Evolutionary conservation across 257 asterid species (phyloP), one percentile per base, ranked within the genome.

Genomic region (Salvia miltiorrhiza): DNA sequence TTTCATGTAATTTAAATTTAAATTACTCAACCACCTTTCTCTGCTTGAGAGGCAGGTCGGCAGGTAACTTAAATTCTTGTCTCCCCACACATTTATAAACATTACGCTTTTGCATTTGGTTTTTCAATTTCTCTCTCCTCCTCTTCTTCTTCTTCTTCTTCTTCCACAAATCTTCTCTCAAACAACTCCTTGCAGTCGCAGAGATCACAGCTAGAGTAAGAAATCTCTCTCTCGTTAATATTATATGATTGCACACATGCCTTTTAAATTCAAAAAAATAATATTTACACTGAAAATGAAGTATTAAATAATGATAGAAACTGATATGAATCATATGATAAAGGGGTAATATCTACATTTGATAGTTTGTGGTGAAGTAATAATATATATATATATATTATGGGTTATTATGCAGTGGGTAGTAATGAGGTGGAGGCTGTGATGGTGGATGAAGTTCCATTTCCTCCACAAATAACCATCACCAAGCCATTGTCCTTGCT

Each of bases 361-460:
- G 5, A 13, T 40, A 9, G 13, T 43, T 4, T 43, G 16, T 43
- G n/a, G 35, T 30, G 35, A 30, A 44, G 14, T 52, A 23, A 50
- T 40, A 21, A n/a, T n/a, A n/a, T n/a, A n/a, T n/a, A n/a, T n/a
- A n/a, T n/a, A n/a, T n/a, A 41, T 13, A 3, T 14, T 6, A 4
- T 23, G n/a, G 39, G 39, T 41, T 23, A 23, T 63, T 39, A 44
- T 63, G 68, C 75, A 70, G 75, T 69, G 74, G 60, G 57, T 10
- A 49, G 52, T 47, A 16, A 16, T 53, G 37, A 28, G 57, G 63
- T 45, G 48, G 67, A 70, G 41, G 32, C 16, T 23, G 70, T 48
- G 35, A 62, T 50, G 70, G 76, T 61, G 63, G 76, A 62, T 8
- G 70, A 40, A 2, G 56, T 71, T 71, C 24, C 56, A 0, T 71